Evolutionary conservation across 352 stramenopile species (phyloP).

Genomic region (Nothophytophthora sp.): DNA sequence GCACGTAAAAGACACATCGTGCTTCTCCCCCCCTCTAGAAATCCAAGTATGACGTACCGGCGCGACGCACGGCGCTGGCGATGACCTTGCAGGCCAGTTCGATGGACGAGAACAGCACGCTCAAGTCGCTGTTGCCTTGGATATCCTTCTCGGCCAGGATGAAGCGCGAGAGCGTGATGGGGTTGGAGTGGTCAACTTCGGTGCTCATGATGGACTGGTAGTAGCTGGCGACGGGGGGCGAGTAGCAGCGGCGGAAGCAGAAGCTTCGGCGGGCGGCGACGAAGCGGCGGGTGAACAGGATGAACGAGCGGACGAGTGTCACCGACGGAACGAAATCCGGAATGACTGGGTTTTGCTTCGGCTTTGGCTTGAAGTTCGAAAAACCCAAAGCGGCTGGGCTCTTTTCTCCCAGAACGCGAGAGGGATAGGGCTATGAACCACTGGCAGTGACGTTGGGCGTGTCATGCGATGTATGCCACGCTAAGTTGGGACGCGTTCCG

Average conservation of each 20-base stretch:
- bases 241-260: constrained; percentile 1
- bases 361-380: not conserved
- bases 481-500: too few species aligned
- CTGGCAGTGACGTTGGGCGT: too few species aligned
- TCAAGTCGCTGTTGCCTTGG: constrained; percentile 93
- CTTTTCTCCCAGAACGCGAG: too few species aligned
- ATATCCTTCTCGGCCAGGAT: constrained; percentile 92
- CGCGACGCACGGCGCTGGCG: constrained; percentile 95
- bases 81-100: constrained; percentile 98
- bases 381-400: too few species aligned
- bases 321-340: not conserved
- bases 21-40: too few species aligned
- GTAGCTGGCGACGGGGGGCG: not conserved
- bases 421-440: too few species aligned
- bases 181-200: constrained; percentile 78
- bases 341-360: not conserved
- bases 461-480: too few species aligned
- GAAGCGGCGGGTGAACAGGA: too few species aligned
- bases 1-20: too few species aligned
- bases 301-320: not conserved
- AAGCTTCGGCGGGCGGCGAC: too few species aligned
- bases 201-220: constrained; percentile 18
- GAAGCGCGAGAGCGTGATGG: constrained; percentile 94
- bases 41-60: constrained; percentile 78
- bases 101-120: constrained; percentile 96